Base-by-base conservation (phyloP, 352 stramenopile genomes). In the Globisporangium polare region DNA sequence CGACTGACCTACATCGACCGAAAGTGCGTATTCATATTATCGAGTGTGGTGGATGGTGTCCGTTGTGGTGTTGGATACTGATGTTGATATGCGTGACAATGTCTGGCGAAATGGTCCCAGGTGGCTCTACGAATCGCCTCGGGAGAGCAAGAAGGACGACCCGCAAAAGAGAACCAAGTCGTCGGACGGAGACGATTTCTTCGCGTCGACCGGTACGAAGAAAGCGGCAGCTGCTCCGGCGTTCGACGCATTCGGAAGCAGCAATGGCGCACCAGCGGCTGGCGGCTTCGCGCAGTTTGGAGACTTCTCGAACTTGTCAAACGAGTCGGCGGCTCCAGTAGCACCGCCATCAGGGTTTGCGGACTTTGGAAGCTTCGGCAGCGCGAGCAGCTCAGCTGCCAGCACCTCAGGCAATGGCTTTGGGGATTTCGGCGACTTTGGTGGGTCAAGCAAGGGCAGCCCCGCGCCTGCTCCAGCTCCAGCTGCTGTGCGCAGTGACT, bases 1-100 rank as follows among this genome's bases (percentile, higher is more conserved):
- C 86, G 86, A 9, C 65, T 92, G 57, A 92, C 86, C 13, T 96
- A 92, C 68, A 86, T 96, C 33, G 86, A 96, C 60, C 80, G 87
- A 68, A 93, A 94, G 80, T 94, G 71, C 45, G 80, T 61, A 7
- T 24, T 3, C 2, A 20, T 18, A 20, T 9, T 31, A 24, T 20
- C 2, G 37, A 6, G 5, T 43, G 15, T 43, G 20, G 29, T n/a
- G 17, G 22, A 10, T 5, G 24, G 2, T 43, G 20, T 33, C 3
- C 18, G n/a, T 53, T 49, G 33, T 31, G 26, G 3, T 60, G 22
- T 2, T 20, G 29, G 22, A 24, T 22, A 13, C 31, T 63, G 37
- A 31, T 45, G 29, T 33, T 67, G 18, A 53, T 26, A 7, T 29
- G 29, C n/a, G 7, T 52, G 51, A 5, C 10, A 49, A 17, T 27